Base-by-base conservation (phyloP, 1,284 basidiomycete species). In the Ceratobasidium sp. region DNA sequence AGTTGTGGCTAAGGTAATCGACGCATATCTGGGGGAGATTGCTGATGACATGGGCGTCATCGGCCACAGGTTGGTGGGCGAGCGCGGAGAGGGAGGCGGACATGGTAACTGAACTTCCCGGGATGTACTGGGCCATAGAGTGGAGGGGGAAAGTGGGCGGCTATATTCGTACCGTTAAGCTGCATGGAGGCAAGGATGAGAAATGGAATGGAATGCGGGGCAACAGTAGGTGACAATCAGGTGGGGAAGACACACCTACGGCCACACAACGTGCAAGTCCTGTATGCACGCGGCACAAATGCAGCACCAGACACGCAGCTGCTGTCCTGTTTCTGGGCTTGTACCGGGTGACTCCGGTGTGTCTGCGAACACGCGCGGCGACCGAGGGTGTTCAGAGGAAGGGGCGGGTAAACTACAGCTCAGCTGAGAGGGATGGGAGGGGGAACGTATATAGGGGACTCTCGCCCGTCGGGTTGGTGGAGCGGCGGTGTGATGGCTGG, bases 1-100 rank as follows among this genome's bases (percentile, higher is more conserved):
- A 99, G 71, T 97, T 86, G 79, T 99, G 96, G 58, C 92, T 95
- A 70, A 86, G 81, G 74, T 87, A 87, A 78, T 87, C 86, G 70
- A 87, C 85, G 76, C 85, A 86, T 75, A 86, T 85, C 65, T 82
- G 82, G 8, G 86, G 85, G 12, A 85, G 75, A 25, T 80, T 77
- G 42, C 52, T 52, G 42, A 68, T 52, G 8, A 86, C 81, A 74
- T 84, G 78, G 68, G 79, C 78, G 72, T 83, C 80, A 70, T 85
- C 80, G 3, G 83, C 81, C 0, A 78, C 79, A 3, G 78, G 77
- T 53, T 76, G 60, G 12, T 72, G 68, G 45, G 55, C 68, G 69
- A 74, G 73, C 52, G 69, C 69, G n/a, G 52, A 64, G 35, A 71
- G 47, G 3, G 72, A 69, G 15, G 72, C 72, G 12, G 70, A 71